Base-by-base conservation (phyloP, 1,284 basidiomycete species). In the Taiwanofungus camphoratus region DNA sequence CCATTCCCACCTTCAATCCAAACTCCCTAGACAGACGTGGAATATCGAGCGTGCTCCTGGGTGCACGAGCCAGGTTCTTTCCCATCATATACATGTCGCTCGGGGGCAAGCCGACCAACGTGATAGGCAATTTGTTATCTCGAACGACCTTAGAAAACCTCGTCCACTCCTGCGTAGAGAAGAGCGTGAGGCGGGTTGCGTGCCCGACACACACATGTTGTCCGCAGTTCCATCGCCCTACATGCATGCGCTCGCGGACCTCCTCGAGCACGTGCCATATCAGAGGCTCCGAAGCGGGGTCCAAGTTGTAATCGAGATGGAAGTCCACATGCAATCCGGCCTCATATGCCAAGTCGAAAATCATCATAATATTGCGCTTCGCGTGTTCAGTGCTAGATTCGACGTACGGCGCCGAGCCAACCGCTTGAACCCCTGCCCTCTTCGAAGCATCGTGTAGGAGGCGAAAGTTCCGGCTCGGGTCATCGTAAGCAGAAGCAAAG, bases 61-160 rank as follows among this genome's bases (percentile, higher is more conserved):
- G 74, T 5, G 56, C 39, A 13, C 27, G 36, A 16, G 49, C 37
- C 39, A 44, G 27, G 21, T 43, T 49, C 19, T 75, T 64, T 13
- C 77, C 78, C 66, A 79, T 77, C 74, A 82, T 82, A 60, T 81
- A 83, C 54, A 80, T 63, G 50, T 84, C 78, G 45, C 73, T 79
- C 53, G 79, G 77, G 7, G 77, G 79, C 8, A 82, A 64, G 2
- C 74, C 71, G 5, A 82, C 71, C 33, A 82, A 68, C 43, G 66
- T 64, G 38, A 79, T 64, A 1, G 76, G 73, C 13, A 79, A 64
- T 8, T 51, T 49, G 34, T 55, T 52, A 21, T 52, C 53, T 18
- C 48, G 16, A 16, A 64, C 52, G 9, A 42, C 42, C 13, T 55
- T 59, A 2, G 60, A 57, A 16, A 77, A 63, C 26, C 61, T 59